Percentiles rank a stretch among this genome's conserved stretches.
phyloP scores from a whole-genome alignment of 2,329 filamentous ascomycete genomes.

The Sarocladium brachiariae region DNA sequence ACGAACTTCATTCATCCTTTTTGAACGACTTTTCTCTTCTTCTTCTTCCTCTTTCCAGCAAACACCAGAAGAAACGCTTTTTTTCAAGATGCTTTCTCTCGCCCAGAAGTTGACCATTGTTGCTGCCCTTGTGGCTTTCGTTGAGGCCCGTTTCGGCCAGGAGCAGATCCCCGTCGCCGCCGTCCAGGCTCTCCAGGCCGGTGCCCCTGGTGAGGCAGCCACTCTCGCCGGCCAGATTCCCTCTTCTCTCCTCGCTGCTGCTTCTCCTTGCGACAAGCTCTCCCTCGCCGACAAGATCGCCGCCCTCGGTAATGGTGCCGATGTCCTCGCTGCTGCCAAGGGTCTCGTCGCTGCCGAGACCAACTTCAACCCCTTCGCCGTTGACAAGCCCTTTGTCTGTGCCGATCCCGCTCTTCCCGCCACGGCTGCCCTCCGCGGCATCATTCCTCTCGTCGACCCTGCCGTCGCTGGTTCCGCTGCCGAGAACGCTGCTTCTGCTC shows the following conservation, averaged over 20 bases:
- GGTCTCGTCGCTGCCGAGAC: slow-evolving; percentile 61
- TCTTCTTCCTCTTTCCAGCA: neutral
- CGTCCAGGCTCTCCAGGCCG: slow-evolving; percentile 48
- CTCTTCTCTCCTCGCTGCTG: slow-evolving; percentile 54
- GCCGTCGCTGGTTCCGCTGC: slow-evolving; percentile 47
- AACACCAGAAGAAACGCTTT: neutral
- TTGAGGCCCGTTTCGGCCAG: slow-evolving; percentile 54
- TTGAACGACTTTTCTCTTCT: slow-evolving; percentile 2
- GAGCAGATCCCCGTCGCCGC: slow-evolving; percentile 52
- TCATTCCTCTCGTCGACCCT: slow-evolving; percentile 62
- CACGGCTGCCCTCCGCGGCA: slow-evolving; percentile 54
- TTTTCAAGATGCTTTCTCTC: slow-evolving; percentile 9
- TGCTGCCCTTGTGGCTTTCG: slow-evolving; percentile 34
- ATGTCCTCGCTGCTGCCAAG: slow-evolving; percentile 54
- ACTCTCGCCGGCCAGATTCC: slow-evolving; percentile 58
- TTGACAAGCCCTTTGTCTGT: slow-evolving; percentile 55
- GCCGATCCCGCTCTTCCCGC: slow-evolving; percentile 55
- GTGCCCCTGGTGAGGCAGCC: slow-evolving; percentile 51
- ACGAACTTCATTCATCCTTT: neutral
- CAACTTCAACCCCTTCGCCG: slow-evolving; percentile 64
- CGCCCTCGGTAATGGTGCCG: slow-evolving; percentile 51
- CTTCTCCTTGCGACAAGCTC: slow-evolving; percentile 62
- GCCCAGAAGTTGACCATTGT: slow-evolving; percentile 29
- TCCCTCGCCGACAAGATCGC: slow-evolving; percentile 56
- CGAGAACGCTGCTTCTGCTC: slow-evolving; percentile 53